Evolutionary conservation across 2,329 filamentous ascomycete genomes (phyloP).

Genomic region (Bretziella fagacearum): DNA sequence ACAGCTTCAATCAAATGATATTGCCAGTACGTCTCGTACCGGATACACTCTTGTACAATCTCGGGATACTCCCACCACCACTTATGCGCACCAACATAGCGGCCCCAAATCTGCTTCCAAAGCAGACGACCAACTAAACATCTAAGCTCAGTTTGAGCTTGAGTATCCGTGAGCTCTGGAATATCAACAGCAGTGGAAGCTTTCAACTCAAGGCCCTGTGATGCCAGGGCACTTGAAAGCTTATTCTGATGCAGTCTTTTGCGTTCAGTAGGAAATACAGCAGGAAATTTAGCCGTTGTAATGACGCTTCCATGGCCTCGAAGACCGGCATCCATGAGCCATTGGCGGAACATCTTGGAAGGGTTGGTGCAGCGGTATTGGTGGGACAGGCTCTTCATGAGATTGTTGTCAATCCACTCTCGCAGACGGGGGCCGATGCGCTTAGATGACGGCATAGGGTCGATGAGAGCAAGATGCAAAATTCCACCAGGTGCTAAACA

Average conservation of each 20-base stretch:
- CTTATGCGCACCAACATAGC: constrained; percentile 28
- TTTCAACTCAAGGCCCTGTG: not conserved
- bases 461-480: constrained; percentile 43
- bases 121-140: constrained; percentile 38
- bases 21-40: constrained; percentile 39
- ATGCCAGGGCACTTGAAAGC: not conserved
- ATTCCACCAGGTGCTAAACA: constrained; percentile 37
- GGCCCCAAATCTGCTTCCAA: constrained; percentile 45
- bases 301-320: constrained; percentile 30
- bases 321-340: constrained; percentile 39
- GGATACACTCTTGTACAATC: constrained; percentile 37
- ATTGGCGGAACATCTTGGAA: constrained; percentile 38
- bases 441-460: constrained; percentile 39
- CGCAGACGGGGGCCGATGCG: constrained; percentile 41
- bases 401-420: constrained; percentile 43
- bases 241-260: constrained; percentile 11
- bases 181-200: not conserved
- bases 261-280: constrained; percentile 22
- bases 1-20: constrained; percentile 40
- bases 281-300: constrained; percentile 33
- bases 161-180: constrained; percentile 17
- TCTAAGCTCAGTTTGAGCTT: constrained; percentile 30
- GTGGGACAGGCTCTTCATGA: constrained; percentile 41
- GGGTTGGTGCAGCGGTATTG: constrained; percentile 44
- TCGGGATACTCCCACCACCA: constrained; percentile 48